These are phyloP conservation scores for Globisporangium nagaii DNA, from an alignment of 352 stramenopile species.

Conservation along the genomic window DNA sequence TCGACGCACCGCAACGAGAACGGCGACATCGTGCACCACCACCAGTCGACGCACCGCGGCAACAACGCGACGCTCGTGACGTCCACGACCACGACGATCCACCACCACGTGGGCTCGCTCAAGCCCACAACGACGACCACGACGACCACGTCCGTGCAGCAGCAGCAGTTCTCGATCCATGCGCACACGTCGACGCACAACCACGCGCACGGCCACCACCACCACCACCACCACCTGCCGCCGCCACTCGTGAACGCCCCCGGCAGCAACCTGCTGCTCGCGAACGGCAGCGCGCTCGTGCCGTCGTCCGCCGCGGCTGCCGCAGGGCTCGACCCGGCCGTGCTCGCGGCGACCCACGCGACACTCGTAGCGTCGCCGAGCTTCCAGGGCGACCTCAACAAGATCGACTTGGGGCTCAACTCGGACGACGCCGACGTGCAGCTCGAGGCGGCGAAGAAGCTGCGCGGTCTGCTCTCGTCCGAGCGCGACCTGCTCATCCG, in stretches of 20 bases:
- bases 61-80: slow-evolving; percentile 71
- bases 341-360: slow-evolving; percentile 9
- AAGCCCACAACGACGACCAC: slow-evolving; percentile 17
- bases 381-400: slow-evolving; percentile 79
- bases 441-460: slow-evolving; percentile 81
- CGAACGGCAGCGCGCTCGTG: slow-evolving; percentile 33
- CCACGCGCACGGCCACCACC: slow-evolving; percentile 38
- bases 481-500: slow-evolving; percentile 83
- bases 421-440: slow-evolving; percentile 81
- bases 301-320: slow-evolving; percentile 2
- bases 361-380: slow-evolving; percentile 39
- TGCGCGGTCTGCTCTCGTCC: slow-evolving; percentile 78
- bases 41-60: slow-evolving; percentile 65
- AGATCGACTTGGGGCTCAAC: slow-evolving; percentile 75
- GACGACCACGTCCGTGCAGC: slow-evolving; percentile 22
- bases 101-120: slow-evolving; percentile 39
- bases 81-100: slow-evolving; percentile 75
- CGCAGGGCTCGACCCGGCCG: slow-evolving; percentile 23
- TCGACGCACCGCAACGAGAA: slow-evolving; percentile 65
- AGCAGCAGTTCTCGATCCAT: slow-evolving; percentile 44
- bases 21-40: slow-evolving; percentile 71
- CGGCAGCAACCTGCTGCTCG: slow-evolving; percentile 19
- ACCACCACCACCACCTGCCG: slow-evolving; percentile 43
- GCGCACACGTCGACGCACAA: slow-evolving; percentile 4
- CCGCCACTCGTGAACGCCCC: slow-evolving; percentile 9